Evolutionary conservation across 73 alveolate species (phyloP).

Genomic region (Breviolum minutum): DNA sequence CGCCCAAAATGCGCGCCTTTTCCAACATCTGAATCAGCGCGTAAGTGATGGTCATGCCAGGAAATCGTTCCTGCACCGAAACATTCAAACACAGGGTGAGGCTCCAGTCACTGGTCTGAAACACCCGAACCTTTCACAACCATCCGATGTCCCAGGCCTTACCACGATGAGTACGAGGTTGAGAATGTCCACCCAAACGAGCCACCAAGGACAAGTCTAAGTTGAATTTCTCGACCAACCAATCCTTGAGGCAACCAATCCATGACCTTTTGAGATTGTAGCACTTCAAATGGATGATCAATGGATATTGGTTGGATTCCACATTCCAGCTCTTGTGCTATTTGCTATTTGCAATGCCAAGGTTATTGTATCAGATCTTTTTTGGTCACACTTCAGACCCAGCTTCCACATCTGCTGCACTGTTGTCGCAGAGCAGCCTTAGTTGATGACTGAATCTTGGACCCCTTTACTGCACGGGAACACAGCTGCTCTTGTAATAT

Average conservation of each 20-base stretch:
- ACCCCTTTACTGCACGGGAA: too few relatives aligned
- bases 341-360: background rate
- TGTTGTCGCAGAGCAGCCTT: constrained; percentile 40
- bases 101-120: too few relatives aligned
- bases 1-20: constrained; percentile 5
- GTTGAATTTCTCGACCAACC: constrained; percentile 95
- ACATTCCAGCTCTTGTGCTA: too few relatives aligned
- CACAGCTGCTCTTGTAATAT: too few relatives aligned
- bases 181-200: constrained; percentile 95
- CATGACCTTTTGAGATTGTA: background rate
- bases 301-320: too few relatives aligned
- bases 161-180: constrained; percentile 95
- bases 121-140: too few relatives aligned
- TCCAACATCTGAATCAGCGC: constrained; percentile 91
- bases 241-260: constrained; percentile 36
- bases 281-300: too few relatives aligned
- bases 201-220: constrained; percentile 92
- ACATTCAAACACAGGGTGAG: constrained; percentile 45
- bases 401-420: constrained; percentile 27
- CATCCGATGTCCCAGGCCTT: background rate
- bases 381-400: background rate
- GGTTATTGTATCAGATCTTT: background rate
- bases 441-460: background rate
- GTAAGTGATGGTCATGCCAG: constrained; percentile 95
- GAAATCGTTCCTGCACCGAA: constrained; percentile 85